These are phyloP conservation scores for Avena sativa DNA, from an alignment of 176 grass and related monocot species.

Conservation along the genomic window DNA sequence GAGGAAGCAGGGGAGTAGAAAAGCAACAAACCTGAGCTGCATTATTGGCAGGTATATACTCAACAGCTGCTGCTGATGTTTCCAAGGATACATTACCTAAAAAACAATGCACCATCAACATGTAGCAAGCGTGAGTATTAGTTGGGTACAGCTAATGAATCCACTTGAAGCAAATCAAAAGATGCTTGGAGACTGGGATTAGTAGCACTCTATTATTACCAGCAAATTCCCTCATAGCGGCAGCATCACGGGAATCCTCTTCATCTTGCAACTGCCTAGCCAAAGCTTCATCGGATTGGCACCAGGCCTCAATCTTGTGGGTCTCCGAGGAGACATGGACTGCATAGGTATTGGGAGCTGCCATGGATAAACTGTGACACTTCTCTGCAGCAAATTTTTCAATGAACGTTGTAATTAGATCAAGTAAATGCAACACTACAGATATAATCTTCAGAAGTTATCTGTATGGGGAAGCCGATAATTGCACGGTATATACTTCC, in stretches of 20 bases:
- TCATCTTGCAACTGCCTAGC: conserved; percentile 74
- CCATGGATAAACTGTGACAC: conserved; percentile 31
- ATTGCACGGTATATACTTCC: background rate
- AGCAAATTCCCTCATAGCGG: conserved; percentile 47
- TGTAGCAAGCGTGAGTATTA: conserved; percentile 38
- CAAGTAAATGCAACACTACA: background rate
- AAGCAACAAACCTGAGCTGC: conserved; percentile 58
- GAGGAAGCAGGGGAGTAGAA: conserved; percentile 26
- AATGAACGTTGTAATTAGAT: background rate
- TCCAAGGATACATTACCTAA: conserved; percentile 57
- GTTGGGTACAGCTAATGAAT: conserved; percentile 48
- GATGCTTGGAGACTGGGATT: conserved; percentile 24
- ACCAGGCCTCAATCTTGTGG: conserved; percentile 54
- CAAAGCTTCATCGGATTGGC: conserved; percentile 69
- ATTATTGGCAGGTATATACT: conserved; percentile 49
- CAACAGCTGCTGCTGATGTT: conserved; percentile 48
- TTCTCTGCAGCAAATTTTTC: conserved; percentile 23
- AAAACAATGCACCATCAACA: conserved; percentile 23
- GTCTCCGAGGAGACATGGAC: conserved; percentile 54
- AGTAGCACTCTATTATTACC: conserved; percentile 40
- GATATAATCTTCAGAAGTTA: background rate
- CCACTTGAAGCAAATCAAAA: conserved; percentile 48
- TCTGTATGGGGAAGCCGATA: background rate
- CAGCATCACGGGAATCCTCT: conserved; percentile 57
- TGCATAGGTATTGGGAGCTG: conserved; percentile 44